Conservation (phyloP, 768 basidiomycete genomes). For the Hortiboletus campestris region DNA sequence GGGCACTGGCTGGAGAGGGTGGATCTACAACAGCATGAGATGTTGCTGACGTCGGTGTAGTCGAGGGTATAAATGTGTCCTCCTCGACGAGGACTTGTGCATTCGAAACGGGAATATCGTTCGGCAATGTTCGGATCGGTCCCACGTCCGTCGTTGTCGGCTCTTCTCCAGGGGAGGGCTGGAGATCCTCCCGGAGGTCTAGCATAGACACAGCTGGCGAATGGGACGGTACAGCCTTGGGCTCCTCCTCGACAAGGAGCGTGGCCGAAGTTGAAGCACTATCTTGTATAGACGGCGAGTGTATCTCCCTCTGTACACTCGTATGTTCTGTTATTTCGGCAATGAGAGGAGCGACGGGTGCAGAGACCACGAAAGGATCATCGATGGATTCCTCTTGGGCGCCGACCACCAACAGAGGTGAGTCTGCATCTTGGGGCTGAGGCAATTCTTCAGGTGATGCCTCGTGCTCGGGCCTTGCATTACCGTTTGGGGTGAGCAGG, state of each 20-base stretch:
- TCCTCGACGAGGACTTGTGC: background rate
- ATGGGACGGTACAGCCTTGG: background rate
- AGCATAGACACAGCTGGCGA: conserved; percentile 22
- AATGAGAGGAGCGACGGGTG: background rate
- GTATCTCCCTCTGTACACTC: background rate
- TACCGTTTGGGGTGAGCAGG: background rate
- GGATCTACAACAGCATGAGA: background rate
- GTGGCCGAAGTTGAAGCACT: conserved; percentile 1
- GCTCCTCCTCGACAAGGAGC: conserved; percentile 14
- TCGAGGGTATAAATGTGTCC: background rate
- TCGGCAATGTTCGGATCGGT: background rate
- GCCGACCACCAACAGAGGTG: background rate
- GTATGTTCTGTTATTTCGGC: background rate
- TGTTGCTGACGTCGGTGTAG: background rate
- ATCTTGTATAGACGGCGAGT: conserved; percentile 3
- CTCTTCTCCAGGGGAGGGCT: background rate
- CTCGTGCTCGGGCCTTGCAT: background rate
- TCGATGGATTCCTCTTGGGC: conserved; percentile 3
- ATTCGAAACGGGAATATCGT: background rate
- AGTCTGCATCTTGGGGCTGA: background rate
- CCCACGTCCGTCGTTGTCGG: background rate
- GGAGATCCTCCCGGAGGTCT: conserved; percentile 10
- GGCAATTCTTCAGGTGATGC: background rate
- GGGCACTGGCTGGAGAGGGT: background rate
- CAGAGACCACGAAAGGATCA: conserved; percentile 9